A percentile compares a stretch with the other conserved stretches of the same genome.
phyloP scores from a whole-genome alignment of 441 rosid species.

The Euphorbia celastroides region DNA sequence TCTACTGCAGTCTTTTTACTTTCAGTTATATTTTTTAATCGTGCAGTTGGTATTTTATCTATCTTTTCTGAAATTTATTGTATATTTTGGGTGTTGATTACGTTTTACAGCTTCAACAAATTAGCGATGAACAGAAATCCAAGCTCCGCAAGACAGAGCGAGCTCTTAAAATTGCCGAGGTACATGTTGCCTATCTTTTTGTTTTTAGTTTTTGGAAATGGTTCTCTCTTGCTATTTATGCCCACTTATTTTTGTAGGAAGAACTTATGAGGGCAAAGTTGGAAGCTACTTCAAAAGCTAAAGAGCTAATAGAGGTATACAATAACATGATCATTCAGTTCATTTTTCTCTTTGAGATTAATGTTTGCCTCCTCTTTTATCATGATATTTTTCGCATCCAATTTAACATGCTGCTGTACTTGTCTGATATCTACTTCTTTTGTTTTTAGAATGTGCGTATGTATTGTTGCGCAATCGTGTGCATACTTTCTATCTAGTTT shows the following conservation, averaged over 20 bases:
- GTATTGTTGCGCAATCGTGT: background rate
- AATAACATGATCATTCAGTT: conserved; percentile 13
- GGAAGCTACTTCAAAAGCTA: conserved; percentile 68
- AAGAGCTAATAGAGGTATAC: conserved; percentile 68
- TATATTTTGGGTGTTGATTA: background rate
- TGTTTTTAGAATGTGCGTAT: background rate
- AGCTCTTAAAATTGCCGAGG: conserved; percentile 93
- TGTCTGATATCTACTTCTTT: background rate
- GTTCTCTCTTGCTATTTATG: conserved; percentile 12
- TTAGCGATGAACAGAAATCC: conserved; percentile 67
- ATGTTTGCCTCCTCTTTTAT: background rate
- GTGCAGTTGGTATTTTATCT: background rate
- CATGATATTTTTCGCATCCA: background rate
- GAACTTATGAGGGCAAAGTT: conserved; percentile 73
- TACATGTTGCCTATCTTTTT: conserved; percentile 19
- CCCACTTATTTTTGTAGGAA: conserved; percentile 49
- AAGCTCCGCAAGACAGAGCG: conserved; percentile 80
- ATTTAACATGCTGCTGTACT: background rate
- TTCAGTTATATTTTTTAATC: background rate
- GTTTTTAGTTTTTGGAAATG: background rate
- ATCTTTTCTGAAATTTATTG: too few relatives aligned
- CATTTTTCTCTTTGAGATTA: background rate
- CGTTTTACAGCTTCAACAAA: conserved; percentile 62
- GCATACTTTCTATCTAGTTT: background rate
- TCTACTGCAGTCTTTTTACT: background rate